Evolutionary conservation across 305 asterid species (phyloP).

Genomic region (Stenogyne calaminthoides): DNA sequence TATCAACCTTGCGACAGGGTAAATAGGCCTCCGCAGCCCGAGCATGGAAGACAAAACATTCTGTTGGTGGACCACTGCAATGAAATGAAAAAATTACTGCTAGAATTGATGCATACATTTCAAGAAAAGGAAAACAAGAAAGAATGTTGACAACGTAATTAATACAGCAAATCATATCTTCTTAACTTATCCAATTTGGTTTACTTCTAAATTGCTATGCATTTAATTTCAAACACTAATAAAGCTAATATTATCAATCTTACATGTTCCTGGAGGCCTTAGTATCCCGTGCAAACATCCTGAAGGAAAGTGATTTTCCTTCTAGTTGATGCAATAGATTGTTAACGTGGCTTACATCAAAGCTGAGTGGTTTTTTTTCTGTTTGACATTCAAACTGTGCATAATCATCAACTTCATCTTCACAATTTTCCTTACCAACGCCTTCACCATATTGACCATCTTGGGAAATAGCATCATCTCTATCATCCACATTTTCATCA

Average conservation of each 20-base stretch:
- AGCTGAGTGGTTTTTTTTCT: conserved; percentile 57
- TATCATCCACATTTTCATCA: conserved; percentile 40
- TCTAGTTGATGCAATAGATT: conserved; percentile 70
- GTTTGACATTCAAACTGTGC: conserved; percentile 41
- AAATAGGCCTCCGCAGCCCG: conserved; percentile 77
- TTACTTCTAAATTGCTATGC: conserved; percentile 6
- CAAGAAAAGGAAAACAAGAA: not conserved
- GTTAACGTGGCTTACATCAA: conserved; percentile 73
- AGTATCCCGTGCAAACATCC: conserved; percentile 95
- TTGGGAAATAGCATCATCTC: conserved; percentile 35
- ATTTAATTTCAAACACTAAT: not conserved
- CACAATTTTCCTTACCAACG: conserved; percentile 35
- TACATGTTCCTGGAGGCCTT: conserved; percentile 90
- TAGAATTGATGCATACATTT: conserved; percentile 13
- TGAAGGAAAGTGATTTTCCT: conserved; percentile 85
- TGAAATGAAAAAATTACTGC: conserved; percentile 24
- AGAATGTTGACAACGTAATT: not conserved
- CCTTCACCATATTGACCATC: conserved; percentile 33
- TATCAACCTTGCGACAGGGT: conserved; percentile 62
- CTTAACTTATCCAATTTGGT: conserved; percentile 1
- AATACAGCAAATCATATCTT: conserved; percentile 13
- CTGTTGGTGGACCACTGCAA: conserved; percentile 96
- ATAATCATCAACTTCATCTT: conserved; percentile 31
- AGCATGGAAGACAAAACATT: conserved; percentile 86
- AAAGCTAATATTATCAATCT: conserved; percentile 28